A percentile compares a stretch with the other conserved stretches of the same genome.
Conservation (phyloP, 2,329 filamentous ascomycete genomes). For the Helotiales sp. region DNA sequence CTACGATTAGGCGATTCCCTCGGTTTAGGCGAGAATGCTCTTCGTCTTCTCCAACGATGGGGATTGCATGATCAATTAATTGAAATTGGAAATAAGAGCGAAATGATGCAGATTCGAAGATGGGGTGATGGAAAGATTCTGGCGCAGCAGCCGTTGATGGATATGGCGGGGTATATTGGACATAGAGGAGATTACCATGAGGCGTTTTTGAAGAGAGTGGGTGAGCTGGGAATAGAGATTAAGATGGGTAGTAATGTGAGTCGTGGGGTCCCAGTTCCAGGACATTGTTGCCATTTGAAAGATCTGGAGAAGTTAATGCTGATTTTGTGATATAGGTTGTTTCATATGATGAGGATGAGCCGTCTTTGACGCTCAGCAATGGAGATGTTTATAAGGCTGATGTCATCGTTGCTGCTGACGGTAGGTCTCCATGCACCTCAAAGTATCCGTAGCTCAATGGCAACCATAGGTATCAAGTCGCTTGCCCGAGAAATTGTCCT, state of each 20-base stretch:
- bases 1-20: conserved; percentile 46
- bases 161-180: conserved; percentile 50
- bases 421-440: conserved; percentile 8
- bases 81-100: conserved; percentile 47
- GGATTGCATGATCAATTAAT: conserved; percentile 43
- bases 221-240: conserved; percentile 41
- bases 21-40: conserved; percentile 47
- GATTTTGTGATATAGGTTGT: conserved; percentile 33
- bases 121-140: conserved; percentile 49
- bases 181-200: conserved; percentile 47
- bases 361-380: conserved; percentile 37
- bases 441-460: not conserved
- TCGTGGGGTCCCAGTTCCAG: not conserved
- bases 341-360: conserved; percentile 39
- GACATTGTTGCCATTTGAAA: not conserved
- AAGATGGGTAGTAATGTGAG: conserved; percentile 38
- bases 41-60: conserved; percentile 46
- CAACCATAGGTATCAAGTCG: conserved; percentile 45
- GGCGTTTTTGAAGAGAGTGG: conserved; percentile 41
- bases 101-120: conserved; percentile 48
- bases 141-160: conserved; percentile 48
- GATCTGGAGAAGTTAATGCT: not conserved
- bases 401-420: conserved; percentile 52
- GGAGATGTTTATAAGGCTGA: conserved; percentile 44
- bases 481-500: conserved; percentile 51